Conservation (phyloP, 257 asterid genomes). For the Przewalskia tangutica region DNA sequence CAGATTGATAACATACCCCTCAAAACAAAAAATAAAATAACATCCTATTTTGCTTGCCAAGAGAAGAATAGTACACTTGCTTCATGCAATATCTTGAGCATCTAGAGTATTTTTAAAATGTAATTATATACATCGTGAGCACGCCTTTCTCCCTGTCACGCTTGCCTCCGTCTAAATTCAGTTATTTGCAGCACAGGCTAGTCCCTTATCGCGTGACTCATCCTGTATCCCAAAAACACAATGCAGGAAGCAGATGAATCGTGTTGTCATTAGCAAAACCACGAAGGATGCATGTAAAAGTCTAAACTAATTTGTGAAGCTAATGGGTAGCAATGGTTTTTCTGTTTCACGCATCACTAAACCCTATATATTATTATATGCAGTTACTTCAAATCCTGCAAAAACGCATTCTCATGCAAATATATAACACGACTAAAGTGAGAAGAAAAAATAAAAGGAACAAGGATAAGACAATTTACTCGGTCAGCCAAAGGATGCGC, state of each 20-base stretch:
- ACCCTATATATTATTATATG: not conserved
- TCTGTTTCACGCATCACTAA: not conserved
- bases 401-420: not conserved
- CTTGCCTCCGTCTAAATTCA: not conserved
- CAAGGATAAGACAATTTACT: not conserved
- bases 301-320: not conserved
- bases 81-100: not conserved
- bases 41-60: not conserved
- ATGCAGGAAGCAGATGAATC: not conserved
- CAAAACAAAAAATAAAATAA: not conserved
- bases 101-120: not conserved
- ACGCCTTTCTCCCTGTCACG: not conserved
- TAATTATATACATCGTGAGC: not conserved
- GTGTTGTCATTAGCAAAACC: not conserved
- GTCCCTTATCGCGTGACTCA: not conserved
- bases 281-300: not conserved
- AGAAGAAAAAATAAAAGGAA: not conserved
- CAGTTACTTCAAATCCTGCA: not conserved
- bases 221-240: not conserved
- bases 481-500: not conserved
- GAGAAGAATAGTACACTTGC: not conserved
- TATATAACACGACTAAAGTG: not conserved
- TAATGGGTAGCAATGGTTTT: not conserved
- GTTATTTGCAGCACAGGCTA: not conserved
- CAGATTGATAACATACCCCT: not conserved